A percentile compares a stretch with the other conserved stretches of the same genome.
These are phyloP conservation scores for Lupinus albus DNA, from an alignment of 306 rosid species.

Conservation along the genomic window DNA sequence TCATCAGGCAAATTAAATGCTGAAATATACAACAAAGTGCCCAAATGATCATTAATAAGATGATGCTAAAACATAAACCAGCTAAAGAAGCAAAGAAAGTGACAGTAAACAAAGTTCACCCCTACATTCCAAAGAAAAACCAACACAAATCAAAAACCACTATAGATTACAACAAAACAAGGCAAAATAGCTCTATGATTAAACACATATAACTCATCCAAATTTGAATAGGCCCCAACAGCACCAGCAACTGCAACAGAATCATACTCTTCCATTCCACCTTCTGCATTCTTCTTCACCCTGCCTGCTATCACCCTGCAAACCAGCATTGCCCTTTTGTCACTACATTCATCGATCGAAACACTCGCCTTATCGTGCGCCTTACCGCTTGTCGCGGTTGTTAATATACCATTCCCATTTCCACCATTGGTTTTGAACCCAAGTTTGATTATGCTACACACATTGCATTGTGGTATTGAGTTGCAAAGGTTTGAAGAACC, in stretches of 20 bases:
- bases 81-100: slow-evolving; percentile 9
- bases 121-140: slow-evolving; percentile 4
- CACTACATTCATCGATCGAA: slow-evolving; percentile 38
- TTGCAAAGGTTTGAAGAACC: slow-evolving; percentile 87
- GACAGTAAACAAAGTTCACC: slow-evolving; percentile 13
- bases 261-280: slow-evolving; percentile 73
- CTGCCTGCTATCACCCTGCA: slow-evolving; percentile 97
- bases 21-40: slow-evolving; percentile 39
- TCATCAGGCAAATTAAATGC: slow-evolving; percentile 19
- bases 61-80: slow-evolving; percentile 13
- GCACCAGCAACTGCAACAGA: slow-evolving; percentile 74
- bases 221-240: slow-evolving; percentile 79
- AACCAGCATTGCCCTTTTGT: slow-evolving; percentile 88
- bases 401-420: slow-evolving; percentile 56
- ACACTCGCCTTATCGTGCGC: slow-evolving; percentile 73
- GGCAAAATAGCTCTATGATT: slow-evolving; percentile 88
- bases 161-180: slow-evolving; percentile 93
- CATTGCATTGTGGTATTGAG: slow-evolving; percentile 67
- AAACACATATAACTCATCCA: slow-evolving; percentile 85
- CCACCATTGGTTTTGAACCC: slow-evolving; percentile 58
- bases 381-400: slow-evolving; percentile 88
- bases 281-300: slow-evolving; percentile 81
- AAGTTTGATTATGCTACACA: slow-evolving; percentile 72
- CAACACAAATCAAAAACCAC: slow-evolving; percentile 56
- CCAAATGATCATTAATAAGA: slow-evolving; percentile 13